Evolutionary conservation across 352 stramenopile genomes (phyloP), one percentile per base, ranked within the genome.

Genomic region (Vaucheria bursata): DNA sequence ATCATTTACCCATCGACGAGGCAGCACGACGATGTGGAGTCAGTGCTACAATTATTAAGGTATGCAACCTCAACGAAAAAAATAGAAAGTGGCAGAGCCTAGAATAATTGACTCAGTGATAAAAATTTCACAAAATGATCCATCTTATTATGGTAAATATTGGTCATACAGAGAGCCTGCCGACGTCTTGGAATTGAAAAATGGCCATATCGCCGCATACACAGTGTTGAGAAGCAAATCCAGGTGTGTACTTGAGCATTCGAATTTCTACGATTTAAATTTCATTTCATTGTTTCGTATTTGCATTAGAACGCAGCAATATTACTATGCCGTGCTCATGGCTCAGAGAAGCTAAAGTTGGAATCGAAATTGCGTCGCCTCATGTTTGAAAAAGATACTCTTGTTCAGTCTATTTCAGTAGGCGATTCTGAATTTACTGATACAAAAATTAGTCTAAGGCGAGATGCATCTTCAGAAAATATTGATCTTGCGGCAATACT

Each of bases 81-180:
- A 50, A 50, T 12, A 12, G 39, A 50, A 12, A 12, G 39, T 50
- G 39, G 39, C 12, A 12, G 5, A 50, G 39, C 39, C 39, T 50
- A 12, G 12, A 5, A 50, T 5, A 12, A 12, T 50, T 5, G 5
- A 12, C 5, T 12, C 12, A 12, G 39, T 12, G 39, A 5, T 12
- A 50, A 50, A 5, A 50, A 50, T 12, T 12, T 5, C 39, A 5
- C 12, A 5, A 50, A 5, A 50, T 12, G 39, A 5, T 5, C 12
- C 39, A 12, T 5, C 12, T 12, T 12, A 12, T 50, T 5, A 12
- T 50, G 39, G 39, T 50, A 12, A 5, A 12, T 5, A 50, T 50
- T n/a, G n/a, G n/a, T 59, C 12, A 69, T 69, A 38, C 59, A 69
- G 59, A 34, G 59, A 34, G 5, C 59, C 8, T 69, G 59, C 59